These are phyloP conservation scores for Tuber microsphaerosporum DNA, from an alignment of 495 filamentous ascomycete species.

Conservation along the genomic window DNA sequence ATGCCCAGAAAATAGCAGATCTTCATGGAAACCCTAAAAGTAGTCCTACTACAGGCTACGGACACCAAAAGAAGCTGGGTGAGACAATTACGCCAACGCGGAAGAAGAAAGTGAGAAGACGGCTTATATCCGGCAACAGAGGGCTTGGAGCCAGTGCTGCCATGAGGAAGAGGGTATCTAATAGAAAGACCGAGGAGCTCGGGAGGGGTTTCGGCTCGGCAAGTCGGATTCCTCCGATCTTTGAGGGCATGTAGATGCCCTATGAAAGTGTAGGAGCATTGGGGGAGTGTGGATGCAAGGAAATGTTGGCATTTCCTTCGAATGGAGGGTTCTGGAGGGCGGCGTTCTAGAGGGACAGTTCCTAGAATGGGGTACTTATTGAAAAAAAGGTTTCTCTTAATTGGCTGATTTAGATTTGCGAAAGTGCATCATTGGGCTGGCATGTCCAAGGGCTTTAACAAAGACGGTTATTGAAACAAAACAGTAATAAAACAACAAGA, in stretches of 20 bases:
- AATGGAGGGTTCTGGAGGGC: not conserved
- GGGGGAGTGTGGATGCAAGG: not conserved
- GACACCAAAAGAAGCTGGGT: conserved; percentile 23
- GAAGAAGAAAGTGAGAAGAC: conserved; percentile 34
- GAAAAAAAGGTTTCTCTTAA: not conserved
- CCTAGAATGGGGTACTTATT: not conserved
- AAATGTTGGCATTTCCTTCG: not conserved
- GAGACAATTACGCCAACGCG: conserved; percentile 37
- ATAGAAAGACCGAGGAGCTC: conserved; percentile 8
- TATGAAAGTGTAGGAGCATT: not conserved
- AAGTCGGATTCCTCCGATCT: conserved; percentile 18
- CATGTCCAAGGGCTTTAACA: not conserved
- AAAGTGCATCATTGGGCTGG: conserved; percentile 1
- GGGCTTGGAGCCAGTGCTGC: conserved; percentile 11
- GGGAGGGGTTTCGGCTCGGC: conserved; percentile 13
- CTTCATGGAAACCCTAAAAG: conserved; percentile 1
- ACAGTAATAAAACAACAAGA: not conserved
- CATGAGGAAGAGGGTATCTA: conserved; percentile 22
- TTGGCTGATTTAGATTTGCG: not conserved
- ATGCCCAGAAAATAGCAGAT: conserved; percentile 29
- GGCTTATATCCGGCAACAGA: conserved; percentile 27
- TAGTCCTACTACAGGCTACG: conserved; percentile 11
- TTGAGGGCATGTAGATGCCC: conserved; percentile 15
- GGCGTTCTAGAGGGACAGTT: not conserved
- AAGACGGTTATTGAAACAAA: conserved; percentile 4